Percentiles rank a stretch among this genome's conserved stretches.
Conservation (phyloP, 2,329 filamentous ascomycete genomes). For the Bipolaris sorokiniana region DNA sequence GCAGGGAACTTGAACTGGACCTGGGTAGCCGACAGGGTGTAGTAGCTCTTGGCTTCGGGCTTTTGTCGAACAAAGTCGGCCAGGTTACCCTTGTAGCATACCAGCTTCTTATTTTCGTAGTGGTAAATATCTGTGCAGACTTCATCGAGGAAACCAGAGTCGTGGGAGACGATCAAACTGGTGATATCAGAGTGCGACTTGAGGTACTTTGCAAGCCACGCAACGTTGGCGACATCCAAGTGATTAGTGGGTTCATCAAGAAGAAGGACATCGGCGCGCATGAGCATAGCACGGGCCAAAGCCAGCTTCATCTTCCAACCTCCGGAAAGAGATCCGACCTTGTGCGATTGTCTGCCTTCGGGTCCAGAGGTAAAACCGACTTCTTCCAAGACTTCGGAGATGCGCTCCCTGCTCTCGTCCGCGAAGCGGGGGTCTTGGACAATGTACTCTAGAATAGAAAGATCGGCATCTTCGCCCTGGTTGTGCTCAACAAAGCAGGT, state of each 20-base stretch:
- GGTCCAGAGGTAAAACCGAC: constrained; percentile 93
- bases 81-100: constrained; percentile 82
- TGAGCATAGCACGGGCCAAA: constrained; percentile 92
- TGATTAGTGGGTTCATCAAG: constrained; percentile 99
- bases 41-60: constrained; percentile 97
- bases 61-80: constrained; percentile 84
- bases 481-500: constrained; percentile 99
- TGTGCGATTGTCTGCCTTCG: constrained; percentile 84
- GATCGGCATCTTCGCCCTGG: constrained; percentile 95
- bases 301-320: constrained; percentile 99
- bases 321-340: constrained; percentile 92
- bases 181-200: constrained; percentile 97
- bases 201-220: constrained; percentile 94
- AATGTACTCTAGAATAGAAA: constrained; percentile 93
- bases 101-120: constrained; percentile 97
- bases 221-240: constrained; percentile 93
- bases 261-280: constrained; percentile 93
- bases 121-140: constrained; percentile 99
- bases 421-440: constrained; percentile 86
- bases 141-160: constrained; percentile 95
- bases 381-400: constrained; percentile 81
- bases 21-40: constrained; percentile 85
- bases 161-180: constrained; percentile 96
- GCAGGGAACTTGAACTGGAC: constrained; percentile 98
- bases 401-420: constrained; percentile 77